Evolutionary conservation across 352 stramenopile species (phyloP), one percentile per base, ranked within the genome.

Genomic region (Phytophthora macrochlamydospora): DNA sequence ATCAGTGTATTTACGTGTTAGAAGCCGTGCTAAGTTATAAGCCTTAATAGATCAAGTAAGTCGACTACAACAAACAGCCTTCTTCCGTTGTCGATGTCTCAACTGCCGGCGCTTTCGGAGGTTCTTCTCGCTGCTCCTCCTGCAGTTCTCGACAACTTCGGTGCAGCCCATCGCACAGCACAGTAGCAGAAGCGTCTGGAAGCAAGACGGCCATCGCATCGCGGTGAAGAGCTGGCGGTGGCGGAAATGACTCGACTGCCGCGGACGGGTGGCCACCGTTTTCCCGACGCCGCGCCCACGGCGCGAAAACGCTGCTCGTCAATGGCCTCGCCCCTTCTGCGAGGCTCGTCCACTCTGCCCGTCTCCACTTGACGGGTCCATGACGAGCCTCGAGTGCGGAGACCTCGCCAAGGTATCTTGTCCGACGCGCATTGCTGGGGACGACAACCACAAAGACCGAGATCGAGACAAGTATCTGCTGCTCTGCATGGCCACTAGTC

Each of bases 21-120:
- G 52, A 74, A 65, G 66, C 67, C 63, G 64, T 69, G 50, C 61
- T 76, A 76, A 76, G 50, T 76, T 76, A 76, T 76, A 73, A 54
- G 56, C 46, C 66, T 35, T 58, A 70, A 73, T 71, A 44, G 2
- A 71, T 70, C 45, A 57, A 52, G 58, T 67, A 49, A 11, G 18
- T 24, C 18, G 18, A 24, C 18, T 24, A 24, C 18, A 24, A 24
- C 18, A 24, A 24, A 24, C 18, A 24, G 18, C 18, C 18, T 24
- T 24, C 18, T 24, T 24, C 18, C 0, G 18, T 24, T 24, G 18
- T 24, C 18, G 18, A 24, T 24, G 18, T 24, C 18, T 24, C 18
- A 24, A 24, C 18, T 24, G 18, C 18, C 18, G 18, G 18, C 18
- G 18, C 18, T 24, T 24, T 24, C 18, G 18, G 18, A 24, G 18